phyloP scores from a whole-genome alignment of 225 moss, liverwort and hornwort species.

The Marchantia polymorpha region DNA sequence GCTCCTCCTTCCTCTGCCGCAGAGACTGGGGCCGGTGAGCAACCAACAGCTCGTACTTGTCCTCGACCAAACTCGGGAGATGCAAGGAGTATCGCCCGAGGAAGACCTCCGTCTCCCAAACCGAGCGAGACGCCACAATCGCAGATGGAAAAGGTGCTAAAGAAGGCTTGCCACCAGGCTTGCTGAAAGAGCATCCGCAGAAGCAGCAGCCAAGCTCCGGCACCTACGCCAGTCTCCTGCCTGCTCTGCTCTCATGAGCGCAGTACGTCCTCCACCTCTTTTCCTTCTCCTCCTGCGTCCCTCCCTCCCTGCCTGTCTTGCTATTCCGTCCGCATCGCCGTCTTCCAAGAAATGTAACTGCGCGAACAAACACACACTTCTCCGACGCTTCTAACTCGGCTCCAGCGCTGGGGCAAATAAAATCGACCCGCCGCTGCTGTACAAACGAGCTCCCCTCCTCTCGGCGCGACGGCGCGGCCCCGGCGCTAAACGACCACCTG shows the following conservation, averaged over 20 bases:
- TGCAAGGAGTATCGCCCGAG: not conserved
- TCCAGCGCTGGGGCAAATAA: not conserved
- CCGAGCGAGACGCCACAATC: not conserved
- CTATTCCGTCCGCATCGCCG: not conserved
- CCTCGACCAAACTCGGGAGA: not conserved
- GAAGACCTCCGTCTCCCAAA: not conserved
- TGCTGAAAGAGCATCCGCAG: not conserved
- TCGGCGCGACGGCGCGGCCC: no score
- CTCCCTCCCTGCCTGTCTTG: not conserved
- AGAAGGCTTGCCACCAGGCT: not conserved
- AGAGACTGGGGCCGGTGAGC: not conserved
- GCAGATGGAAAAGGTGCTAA: not conserved
- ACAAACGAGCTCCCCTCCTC: not conserved
- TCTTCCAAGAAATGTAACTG: not conserved
- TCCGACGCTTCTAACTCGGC: not conserved
- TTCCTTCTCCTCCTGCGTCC: no score
- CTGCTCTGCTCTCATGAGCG: not conserved
- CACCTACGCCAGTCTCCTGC: not conserved
- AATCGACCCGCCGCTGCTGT: not conserved
- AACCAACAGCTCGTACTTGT: not conserved
- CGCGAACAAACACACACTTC: not conserved
- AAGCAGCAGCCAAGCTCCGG: not conserved
- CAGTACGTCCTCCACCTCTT: no score
- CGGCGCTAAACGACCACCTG: not conserved
- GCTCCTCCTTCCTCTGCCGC: not conserved